These are phyloP conservation scores for Mollisiaceae sp. DNA, from an alignment of 2,329 filamentous ascomycete species.

Conservation along the genomic window DNA sequence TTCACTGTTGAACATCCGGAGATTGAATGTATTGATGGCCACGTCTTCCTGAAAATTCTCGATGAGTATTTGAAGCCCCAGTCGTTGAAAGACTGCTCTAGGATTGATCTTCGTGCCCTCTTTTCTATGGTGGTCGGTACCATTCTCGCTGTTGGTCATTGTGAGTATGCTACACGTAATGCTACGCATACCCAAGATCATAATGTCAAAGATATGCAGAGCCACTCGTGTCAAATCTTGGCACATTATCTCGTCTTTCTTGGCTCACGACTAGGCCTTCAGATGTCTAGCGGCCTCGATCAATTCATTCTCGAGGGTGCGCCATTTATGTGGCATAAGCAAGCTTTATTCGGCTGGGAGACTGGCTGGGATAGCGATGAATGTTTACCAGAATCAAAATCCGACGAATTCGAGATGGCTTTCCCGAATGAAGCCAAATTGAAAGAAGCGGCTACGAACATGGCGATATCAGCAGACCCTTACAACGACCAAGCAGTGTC, in stretches of 20 bases:
- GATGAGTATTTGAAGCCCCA: slow-evolving; percentile 15
- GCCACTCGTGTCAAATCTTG: slow-evolving; percentile 20
- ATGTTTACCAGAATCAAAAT: background rate
- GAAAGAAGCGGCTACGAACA: no score
- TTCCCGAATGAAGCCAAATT: background rate
- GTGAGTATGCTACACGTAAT: background rate
- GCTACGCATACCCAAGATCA: background rate
- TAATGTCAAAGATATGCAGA: background rate
- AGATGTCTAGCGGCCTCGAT: background rate
- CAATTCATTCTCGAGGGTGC: slow-evolving; percentile 20
- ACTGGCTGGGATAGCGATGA: background rate
- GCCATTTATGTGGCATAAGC: slow-evolving; percentile 13
- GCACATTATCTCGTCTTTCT: slow-evolving; percentile 23
- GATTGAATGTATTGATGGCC: slow-evolving; percentile 18
- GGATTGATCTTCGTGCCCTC: background rate
- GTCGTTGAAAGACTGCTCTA: slow-evolving; percentile 11
- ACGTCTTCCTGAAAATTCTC: slow-evolving; percentile 9
- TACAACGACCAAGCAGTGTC: no score
- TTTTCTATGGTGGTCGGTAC: slow-evolving; percentile 22
- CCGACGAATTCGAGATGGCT: background rate
- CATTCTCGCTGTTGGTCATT: slow-evolving; percentile 19
- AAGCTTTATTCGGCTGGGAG: slow-evolving; percentile 15
- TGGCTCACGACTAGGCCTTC: slow-evolving; percentile 12
- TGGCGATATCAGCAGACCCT: no score
- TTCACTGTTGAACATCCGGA: no score